These are phyloP conservation scores for Handroanthus guayacan DNA, from an alignment of 257 asterid genomes.

Conservation along the genomic window DNA sequence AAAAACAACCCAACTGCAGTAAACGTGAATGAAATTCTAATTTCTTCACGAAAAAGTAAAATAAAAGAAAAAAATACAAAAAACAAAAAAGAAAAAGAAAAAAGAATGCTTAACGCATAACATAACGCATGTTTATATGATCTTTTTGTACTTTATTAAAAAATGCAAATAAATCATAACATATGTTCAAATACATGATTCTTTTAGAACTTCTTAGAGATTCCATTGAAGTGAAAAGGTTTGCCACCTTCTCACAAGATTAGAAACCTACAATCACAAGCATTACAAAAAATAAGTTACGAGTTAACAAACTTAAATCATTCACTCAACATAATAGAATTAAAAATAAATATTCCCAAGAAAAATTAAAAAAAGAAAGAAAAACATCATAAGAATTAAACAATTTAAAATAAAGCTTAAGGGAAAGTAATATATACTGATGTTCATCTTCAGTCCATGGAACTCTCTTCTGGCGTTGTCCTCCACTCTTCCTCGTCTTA, in stretches of 20 bases:
- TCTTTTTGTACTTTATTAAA: background rate
- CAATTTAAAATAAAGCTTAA: background rate
- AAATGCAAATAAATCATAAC: background rate
- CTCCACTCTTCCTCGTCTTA: background rate
- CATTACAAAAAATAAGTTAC: no score
- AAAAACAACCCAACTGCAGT: background rate
- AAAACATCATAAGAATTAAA: background rate
- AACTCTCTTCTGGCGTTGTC: slow-evolving; percentile 29
- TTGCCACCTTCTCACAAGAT: no score
- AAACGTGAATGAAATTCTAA: no score
- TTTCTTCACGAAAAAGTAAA: slow-evolving; percentile 1
- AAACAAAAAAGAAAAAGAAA: background rate
- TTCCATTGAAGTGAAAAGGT: no score
- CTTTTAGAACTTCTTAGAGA: no score
- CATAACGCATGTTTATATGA: background rate
- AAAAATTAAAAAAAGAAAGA: background rate
- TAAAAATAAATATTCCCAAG: background rate
- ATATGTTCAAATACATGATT: no score
- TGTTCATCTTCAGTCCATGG: slow-evolving; percentile 62
- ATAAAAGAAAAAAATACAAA: no score
- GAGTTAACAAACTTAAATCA: background rate
- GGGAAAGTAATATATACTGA: slow-evolving; percentile 41
- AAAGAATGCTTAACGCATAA: background rate
- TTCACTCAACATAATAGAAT: background rate
- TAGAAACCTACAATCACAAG: no score